Base-by-base conservation (phyloP, 2,329 filamentous ascomycete genomes). In the Alternaria solani region DNA sequence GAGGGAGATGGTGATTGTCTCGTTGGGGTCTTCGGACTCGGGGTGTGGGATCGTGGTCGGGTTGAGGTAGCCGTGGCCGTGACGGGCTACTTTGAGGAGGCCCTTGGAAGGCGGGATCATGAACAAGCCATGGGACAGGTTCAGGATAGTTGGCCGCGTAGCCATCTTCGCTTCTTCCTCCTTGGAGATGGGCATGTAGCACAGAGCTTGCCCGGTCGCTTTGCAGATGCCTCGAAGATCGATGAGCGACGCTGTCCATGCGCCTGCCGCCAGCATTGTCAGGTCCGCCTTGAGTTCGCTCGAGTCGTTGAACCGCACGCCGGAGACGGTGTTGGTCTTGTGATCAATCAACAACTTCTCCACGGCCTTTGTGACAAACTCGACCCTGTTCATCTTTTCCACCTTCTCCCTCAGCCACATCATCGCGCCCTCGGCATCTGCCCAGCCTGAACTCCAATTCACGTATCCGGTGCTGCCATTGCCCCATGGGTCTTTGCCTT, bases 161-260 rank as follows among this genome's bases (percentile, higher is more conserved):
- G 82, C 82, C 11, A 97, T 82, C 4, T 78, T 77, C 16, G 82
- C 81, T 78, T 94, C 88, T 78, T 97, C 94, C 5, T 86, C 85
- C 16, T 87, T 81, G 0, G 88, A 90, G 68, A 98, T 85, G 64
- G 88, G 84, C 66, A 97, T 81, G 80, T 96, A 97, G 12, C 86
- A 90, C 26, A 98, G 75, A 0, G 87, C 86, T 72, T 98, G 94
- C 14, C 92, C 94, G 0, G 93, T 96, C 2, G 94, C 91, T 64
- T 90, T 86, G 39, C 89, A 89, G 44, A 91, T 87, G 26, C 92
- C 92, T 47, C 89, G 84, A 1, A 97, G 82, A 77, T 97, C 91
- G 57, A 97, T 81, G 23, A 97, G 84, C 1, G 86, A 85, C 2
- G 89, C 87, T 2, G 91, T 92, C 94, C 94, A 98, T 5, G 94